These are phyloP conservation scores for Phytopythium cucurbitacearum DNA, from an alignment of 352 stramenopile genomes.

Conservation along the genomic window DNA sequence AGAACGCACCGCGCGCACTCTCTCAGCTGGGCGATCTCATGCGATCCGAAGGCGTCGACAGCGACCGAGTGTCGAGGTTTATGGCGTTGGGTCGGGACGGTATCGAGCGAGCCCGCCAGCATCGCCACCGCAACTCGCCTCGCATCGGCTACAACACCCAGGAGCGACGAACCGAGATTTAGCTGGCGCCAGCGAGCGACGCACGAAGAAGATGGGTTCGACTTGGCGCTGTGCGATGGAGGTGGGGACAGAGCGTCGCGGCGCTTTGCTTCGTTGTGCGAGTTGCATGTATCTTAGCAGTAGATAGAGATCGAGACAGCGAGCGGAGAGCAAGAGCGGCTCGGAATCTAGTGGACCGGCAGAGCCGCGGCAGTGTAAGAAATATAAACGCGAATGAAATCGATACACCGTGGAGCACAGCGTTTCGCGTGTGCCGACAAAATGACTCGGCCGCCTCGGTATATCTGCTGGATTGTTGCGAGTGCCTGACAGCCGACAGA, in stretches of 20 bases:
- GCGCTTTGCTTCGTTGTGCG: neutral
- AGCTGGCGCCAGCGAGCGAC: slow-evolving; percentile 6
- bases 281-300: too few relatives aligned
- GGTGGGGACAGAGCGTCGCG: neutral
- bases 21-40: slow-evolving; percentile 44
- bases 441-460: too few relatives aligned
- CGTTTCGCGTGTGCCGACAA: neutral
- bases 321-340: too few relatives aligned
- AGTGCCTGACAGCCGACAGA: too few relatives aligned
- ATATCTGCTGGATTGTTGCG: too few relatives aligned
- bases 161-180: slow-evolving; percentile 65
- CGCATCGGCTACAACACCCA: slow-evolving; percentile 56
- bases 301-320: too few relatives aligned
- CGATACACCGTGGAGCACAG: too few relatives aligned
- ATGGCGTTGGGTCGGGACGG: slow-evolving; percentile 39
- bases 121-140: neutral
- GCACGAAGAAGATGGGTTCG: neutral
- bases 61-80: slow-evolving; percentile 42
- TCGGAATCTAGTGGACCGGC: neutral
- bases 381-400: slow-evolving; percentile 1
- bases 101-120: too few relatives aligned
- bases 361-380: neutral
- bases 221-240: neutral
- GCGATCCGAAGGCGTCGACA: slow-evolving; percentile 39
- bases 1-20: slow-evolving; percentile 36